Evolutionary conservation across 345 rosid species (phyloP).

Genomic region (Populus alba): DNA sequence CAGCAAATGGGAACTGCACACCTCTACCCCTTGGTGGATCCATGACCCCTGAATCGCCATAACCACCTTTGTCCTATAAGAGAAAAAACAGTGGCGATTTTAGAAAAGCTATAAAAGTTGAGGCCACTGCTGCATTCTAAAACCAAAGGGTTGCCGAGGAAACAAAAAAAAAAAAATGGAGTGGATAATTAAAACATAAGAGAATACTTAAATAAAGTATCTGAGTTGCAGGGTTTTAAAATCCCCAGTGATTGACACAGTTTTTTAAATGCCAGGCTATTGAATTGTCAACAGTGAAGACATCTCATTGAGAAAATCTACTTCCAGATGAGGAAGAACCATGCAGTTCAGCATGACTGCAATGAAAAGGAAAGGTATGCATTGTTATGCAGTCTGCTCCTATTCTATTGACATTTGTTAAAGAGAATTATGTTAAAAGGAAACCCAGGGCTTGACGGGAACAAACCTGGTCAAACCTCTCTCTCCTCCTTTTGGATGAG

Average conservation of each 20-base stretch:
- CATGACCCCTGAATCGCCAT: constrained; percentile 41
- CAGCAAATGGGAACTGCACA: constrained; percentile 84
- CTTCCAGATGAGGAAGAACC: too few relatives aligned
- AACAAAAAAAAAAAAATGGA: neutral
- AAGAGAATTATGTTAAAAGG: neutral
- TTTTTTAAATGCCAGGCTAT: too few relatives aligned
- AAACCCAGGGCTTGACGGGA: neutral
- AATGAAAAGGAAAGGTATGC: too few relatives aligned
- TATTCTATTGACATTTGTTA: neutral
- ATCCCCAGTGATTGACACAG: too few relatives aligned
- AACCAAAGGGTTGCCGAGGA: too few relatives aligned
- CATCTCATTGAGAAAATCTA: too few relatives aligned
- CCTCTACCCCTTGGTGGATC: constrained; percentile 64
- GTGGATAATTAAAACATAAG: neutral
- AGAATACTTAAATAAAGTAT: neutral
- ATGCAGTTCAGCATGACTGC: neutral
- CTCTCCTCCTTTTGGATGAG: constrained; percentile 74
- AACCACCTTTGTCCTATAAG: constrained; percentile 66
- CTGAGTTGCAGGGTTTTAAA: neutral
- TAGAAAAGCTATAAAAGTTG: neutral
- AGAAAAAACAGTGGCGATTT: neutral
- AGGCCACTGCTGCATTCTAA: too few relatives aligned
- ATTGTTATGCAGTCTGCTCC: neutral
- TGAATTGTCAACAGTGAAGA: too few relatives aligned
- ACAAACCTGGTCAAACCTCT: constrained; percentile 78